A percentile compares a stretch with the other conserved stretches of the same genome.
Conservation (phyloP, 2,329 filamentous ascomycete genomes). For the Aspergillus sp. region DNA sequence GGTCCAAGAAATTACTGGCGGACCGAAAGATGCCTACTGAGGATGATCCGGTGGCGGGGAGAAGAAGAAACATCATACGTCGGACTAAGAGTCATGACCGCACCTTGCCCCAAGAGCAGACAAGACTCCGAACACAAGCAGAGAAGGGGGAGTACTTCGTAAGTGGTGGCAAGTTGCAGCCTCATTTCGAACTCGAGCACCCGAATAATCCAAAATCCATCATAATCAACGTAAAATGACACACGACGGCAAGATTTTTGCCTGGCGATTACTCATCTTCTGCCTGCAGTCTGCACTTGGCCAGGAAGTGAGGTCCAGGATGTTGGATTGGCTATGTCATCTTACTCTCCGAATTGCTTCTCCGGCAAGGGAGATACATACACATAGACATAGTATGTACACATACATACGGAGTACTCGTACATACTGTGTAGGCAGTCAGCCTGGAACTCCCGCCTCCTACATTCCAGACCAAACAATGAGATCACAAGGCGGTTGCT, state of each 20-base stretch:
- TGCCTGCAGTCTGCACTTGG: no score
- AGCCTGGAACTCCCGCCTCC: neutral
- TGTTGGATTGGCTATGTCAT: neutral
- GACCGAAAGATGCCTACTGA: no score
- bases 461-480: conserved; percentile 2
- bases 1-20: no score
- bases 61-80: neutral
- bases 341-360: neutral
- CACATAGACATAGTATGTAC: no score
- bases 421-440: no score
- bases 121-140: neutral
- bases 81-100: neutral
- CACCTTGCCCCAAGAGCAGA: neutral
- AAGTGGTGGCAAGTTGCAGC: neutral
- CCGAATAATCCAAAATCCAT: no score
- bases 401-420: no score
- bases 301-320: neutral
- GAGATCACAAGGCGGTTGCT: neutral
- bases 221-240: no score
- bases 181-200: neutral
- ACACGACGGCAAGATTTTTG: neutral
- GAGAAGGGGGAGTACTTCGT: neutral
- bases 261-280: neutral
- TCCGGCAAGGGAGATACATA: neutral
- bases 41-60: neutral